phyloP scores from a whole-genome alignment of 768 basidiomycete species.

The Glaciozyma martinii region DNA sequence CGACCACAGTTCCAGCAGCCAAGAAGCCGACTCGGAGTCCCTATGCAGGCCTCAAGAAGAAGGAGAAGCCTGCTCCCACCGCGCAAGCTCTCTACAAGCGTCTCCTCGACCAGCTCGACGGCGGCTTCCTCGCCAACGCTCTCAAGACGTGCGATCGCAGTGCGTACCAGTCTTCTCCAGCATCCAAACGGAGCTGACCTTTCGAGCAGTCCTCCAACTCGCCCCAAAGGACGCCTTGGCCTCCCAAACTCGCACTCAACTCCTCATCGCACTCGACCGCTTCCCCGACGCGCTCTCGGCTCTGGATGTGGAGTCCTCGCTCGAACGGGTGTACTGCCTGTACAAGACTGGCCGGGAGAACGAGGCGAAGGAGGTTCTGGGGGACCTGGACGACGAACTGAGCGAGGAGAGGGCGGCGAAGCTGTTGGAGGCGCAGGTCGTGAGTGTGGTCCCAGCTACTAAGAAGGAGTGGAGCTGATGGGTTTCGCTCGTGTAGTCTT shows the following conservation, averaged over 20 bases:
- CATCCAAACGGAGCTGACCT: too few relatives aligned
- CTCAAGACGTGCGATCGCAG: constrained; percentile 40
- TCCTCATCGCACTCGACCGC: constrained; percentile 42
- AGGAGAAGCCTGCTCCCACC: not conserved
- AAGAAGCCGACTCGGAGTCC: too few relatives aligned
- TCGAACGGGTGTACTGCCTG: constrained; percentile 41
- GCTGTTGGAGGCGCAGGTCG: constrained; percentile 43
- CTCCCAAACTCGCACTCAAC: constrained; percentile 39
- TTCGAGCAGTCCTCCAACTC: constrained; percentile 37
- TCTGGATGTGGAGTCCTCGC: constrained; percentile 30
- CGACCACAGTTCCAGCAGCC: too few relatives aligned
- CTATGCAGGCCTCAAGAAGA: not conserved
- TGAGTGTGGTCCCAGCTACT: constrained; percentile 30
- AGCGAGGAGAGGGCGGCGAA: constrained; percentile 34
- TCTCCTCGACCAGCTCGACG: constrained; percentile 41
- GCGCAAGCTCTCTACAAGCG: constrained; percentile 16
- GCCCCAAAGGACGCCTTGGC: constrained; percentile 35
- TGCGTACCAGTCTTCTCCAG: constrained; percentile 30
- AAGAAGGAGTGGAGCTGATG: not conserved
- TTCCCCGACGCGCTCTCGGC: constrained; percentile 37
- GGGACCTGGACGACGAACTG: constrained; percentile 21
- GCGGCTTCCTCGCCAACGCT: constrained; percentile 37
- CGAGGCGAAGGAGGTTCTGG: constrained; percentile 37
- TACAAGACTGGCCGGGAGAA: constrained; percentile 41
- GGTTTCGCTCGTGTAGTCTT: constrained; percentile 34